Evolutionary conservation across 2,329 filamentous ascomycete genomes (phyloP), one percentile per base, ranked within the genome.

Genomic region (Fusarium veterinarium): DNA sequence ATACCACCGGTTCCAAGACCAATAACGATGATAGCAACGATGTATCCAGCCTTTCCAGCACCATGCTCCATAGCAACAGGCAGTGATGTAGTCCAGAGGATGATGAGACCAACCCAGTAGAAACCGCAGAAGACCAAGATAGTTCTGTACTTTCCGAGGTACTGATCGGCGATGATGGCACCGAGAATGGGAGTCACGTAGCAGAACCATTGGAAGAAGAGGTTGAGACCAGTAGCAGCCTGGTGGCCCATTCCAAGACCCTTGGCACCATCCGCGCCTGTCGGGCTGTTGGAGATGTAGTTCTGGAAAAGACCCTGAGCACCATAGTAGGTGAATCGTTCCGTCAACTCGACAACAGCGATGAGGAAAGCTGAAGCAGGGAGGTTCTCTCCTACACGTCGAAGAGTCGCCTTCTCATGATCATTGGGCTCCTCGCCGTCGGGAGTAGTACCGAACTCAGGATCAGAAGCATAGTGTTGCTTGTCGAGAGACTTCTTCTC

Each of bases 1-100:
- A 93, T 92, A 67, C 90, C 89, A 74, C 91, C 91, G 4, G 90
- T 92, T 58, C 91, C 91, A 17, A 92, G 79, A 67, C 90, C 91
- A 68, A 92, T 91, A 69, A 92, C 79, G 73, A 92, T 83, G 62
- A 92, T 86, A 65, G 86, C 85, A 2, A 86, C 80, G 52, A 89
- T 84, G 74, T 89, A 86, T 3, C 86, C 85, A 11, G 83, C 85
- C 44, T 89, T 81, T 14, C 86, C 80, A 23, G 83, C 82, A 10
- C 81, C 80, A 25, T 80, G 73, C 16, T 79, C 79, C 61, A 84
- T 76, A 4, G 82, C 75, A 3, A 71, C 66, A 1, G 83, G 82
- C 5, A 85, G 80, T 2, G 88, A 83, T 1, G 88, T 88, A 8
- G 86, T 80, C 77, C 88, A 85, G 25, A 90, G 81, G 57, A 91